Evolutionary conservation across 352 stramenopile species (phyloP).

Genomic region (Globisporangium ultimum): DNA sequence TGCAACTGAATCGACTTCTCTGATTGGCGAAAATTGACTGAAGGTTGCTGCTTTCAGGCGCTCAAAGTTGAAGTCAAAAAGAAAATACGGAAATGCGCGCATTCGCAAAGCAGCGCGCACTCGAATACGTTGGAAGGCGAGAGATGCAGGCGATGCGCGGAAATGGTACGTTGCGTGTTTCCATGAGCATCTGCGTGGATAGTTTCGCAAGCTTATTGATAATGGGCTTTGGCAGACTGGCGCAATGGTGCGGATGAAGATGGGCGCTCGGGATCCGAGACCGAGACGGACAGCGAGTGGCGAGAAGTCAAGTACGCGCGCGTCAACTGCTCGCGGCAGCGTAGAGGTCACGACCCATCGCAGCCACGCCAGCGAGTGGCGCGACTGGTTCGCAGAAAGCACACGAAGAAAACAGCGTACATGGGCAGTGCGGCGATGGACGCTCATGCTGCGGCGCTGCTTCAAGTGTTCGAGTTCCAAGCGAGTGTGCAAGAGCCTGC

Average conservation of each 20-base stretch:
- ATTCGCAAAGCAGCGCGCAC: conserved; percentile 4
- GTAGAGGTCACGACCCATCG: background rate
- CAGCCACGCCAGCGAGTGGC: background rate
- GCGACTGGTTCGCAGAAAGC: conserved; percentile 11
- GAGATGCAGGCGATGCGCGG: too few species aligned
- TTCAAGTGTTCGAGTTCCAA: conserved; percentile 12
- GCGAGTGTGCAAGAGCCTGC: background rate
- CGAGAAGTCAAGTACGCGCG: background rate
- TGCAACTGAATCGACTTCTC: background rate
- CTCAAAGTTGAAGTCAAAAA: background rate
- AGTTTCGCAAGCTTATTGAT: background rate
- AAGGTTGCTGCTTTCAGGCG: too few species aligned
- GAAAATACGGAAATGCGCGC: background rate
- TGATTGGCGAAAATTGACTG: background rate
- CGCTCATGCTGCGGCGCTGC: background rate
- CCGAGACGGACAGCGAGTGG: background rate
- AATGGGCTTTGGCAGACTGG: too few species aligned
- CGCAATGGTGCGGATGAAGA: background rate
- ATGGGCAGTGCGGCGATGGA: background rate
- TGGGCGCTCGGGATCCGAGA: conserved; percentile 3
- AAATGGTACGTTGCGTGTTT: too few species aligned
- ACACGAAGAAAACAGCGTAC: conserved; percentile 2
- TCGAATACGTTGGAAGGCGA: background rate
- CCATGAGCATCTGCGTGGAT: background rate
- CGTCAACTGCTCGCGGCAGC: conserved; percentile 1